A percentile compares a stretch with the other conserved stretches of the same genome.
Conservation (phyloP, 2,329 filamentous ascomycete species). For the Neobulgaria alba region DNA sequence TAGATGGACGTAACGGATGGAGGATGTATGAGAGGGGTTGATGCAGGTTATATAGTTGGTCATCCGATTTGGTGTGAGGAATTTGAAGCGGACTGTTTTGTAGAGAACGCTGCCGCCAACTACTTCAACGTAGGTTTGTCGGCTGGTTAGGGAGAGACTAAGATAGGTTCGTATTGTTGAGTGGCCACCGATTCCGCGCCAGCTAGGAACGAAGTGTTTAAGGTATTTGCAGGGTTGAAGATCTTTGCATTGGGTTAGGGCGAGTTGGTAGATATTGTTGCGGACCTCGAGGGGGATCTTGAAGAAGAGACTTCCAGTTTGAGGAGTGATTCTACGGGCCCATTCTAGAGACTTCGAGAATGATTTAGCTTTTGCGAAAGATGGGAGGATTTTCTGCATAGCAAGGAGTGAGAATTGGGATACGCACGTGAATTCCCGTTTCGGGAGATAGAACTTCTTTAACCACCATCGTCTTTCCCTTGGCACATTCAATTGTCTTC, state of each 20-base stretch:
- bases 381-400: too few species aligned
- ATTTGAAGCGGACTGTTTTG: neutral
- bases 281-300: constrained; percentile 8
- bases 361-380: constrained; percentile 1
- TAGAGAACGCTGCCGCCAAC: constrained; percentile 10
- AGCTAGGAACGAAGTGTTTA: constrained; percentile 2
- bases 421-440: constrained; percentile 13
- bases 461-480: neutral
- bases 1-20: neutral
- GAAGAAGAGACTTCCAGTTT: constrained; percentile 3
- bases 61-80: constrained; percentile 1
- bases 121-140: constrained; percentile 11
- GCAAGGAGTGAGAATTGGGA: neutral
- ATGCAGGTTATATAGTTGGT: constrained; percentile 7
- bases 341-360: constrained; percentile 6
- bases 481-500: neutral
- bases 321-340: constrained; percentile 6
- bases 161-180: neutral
- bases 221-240: neutral
- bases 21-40: constrained; percentile 8
- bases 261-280: constrained; percentile 5
- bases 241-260: neutral
- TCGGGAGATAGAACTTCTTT: constrained; percentile 7
- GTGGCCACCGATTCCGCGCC: too few species aligned
- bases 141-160: constrained; percentile 6